Evolutionary conservation across 495 filamentous ascomycete genomes (phyloP), one percentile per base, ranked within the genome.

Genomic region (Podospora pseudocomata): DNA sequence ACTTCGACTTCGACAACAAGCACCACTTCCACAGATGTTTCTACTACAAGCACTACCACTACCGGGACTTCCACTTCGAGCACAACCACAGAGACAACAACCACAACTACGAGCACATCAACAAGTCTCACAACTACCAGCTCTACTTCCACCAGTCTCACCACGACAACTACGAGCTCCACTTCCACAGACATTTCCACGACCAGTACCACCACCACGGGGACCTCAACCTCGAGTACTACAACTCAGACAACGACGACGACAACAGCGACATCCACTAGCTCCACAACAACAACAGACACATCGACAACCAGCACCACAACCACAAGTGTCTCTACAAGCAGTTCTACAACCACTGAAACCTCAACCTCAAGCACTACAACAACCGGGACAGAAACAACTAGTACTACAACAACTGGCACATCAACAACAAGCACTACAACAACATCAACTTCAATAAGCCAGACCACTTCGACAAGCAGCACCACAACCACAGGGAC

Each of bases 401-500:
- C 26, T 13, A 15, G 18, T 5, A 23, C 58, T 13, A 60, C 26
- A 13, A 60, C 58, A 20, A 23, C 18, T 19, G 18, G 7, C n/a
- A 63, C 60, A 32, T 32, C 30, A 39, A 63, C 30, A 15, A 63
- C 27, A 13, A 63, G 27, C 9, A 63, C 61, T 13, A 63, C 61
- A 28, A 49, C 30, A 16, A 63, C 26, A 28, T 9, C 9, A 19
- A 63, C 30, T 7, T 34, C 60, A 30, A 28, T 11, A 11, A 61
- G 20, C 4, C 27, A 7, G 7, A 63, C 60, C 9, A 63, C 27
- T 32, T 39, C 61, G 6, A 63, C 61, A 20, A 49, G 13, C 16
- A 63, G 60, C 60, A 63, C 61, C 19, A 63, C 61, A 20, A 63
- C 61, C 7, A 63, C 34, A 9, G 61, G 61, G 1, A 63, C 61